Percentiles rank a stretch among this genome's conserved stretches.
Conservation (phyloP, 1,284 basidiomycete genomes). For the Phlebopus sp. region DNA sequence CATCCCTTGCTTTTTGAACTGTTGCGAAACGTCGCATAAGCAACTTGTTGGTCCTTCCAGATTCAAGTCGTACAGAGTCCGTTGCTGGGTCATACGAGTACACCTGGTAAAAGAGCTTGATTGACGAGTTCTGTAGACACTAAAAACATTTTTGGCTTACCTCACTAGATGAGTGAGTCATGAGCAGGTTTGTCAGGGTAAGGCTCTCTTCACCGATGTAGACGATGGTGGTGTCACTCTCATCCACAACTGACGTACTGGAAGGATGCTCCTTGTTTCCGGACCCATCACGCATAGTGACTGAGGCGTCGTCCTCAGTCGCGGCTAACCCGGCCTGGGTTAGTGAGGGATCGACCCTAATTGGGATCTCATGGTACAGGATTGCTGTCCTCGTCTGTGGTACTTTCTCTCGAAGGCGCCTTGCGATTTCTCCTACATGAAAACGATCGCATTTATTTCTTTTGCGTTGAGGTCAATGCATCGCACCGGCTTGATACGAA, state of each 20-base stretch:
- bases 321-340: constrained; percentile 2
- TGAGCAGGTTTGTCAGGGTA: constrained; percentile 81
- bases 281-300: background rate
- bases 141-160: constrained; percentile 19
- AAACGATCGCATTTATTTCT: background rate
- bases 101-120: constrained; percentile 42
- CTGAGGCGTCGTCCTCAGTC: background rate
- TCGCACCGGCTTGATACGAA: constrained; percentile 63
- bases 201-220: constrained; percentile 88
- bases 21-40: constrained; percentile 91
- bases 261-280: background rate
- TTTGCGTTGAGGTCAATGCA: background rate
- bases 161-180: constrained; percentile 59
- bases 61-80: constrained; percentile 51
- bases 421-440: constrained; percentile 37
- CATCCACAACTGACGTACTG: background rate
- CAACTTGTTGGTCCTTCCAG: constrained; percentile 71
- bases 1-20: constrained; percentile 87
- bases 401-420: constrained; percentile 27
- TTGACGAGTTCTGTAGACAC: background rate
- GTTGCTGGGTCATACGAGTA: constrained; percentile 74
- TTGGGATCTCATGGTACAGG: constrained; percentile 19
- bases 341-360: constrained; percentile 15
- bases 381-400: constrained; percentile 10
- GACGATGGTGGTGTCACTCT: constrained; percentile 46